A percentile compares a stretch with the other conserved stretches of the same genome.
Conservation (phyloP, 2,329 filamentous ascomycete species). For the Achaetomium macrosporum region DNA sequence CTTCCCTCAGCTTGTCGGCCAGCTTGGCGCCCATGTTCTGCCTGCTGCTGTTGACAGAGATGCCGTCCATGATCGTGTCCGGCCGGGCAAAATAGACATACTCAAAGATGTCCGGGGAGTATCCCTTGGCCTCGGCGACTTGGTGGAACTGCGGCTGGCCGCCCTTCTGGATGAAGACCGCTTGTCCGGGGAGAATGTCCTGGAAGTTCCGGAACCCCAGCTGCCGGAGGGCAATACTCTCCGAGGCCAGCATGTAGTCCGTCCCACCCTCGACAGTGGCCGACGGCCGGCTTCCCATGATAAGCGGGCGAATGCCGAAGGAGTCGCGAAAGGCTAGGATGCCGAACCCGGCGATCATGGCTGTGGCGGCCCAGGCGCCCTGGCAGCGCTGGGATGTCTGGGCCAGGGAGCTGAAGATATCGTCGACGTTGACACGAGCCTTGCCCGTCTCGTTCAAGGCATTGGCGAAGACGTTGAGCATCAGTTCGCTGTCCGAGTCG, state of each 20-base stretch:
- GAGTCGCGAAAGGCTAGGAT: constrained; percentile 72
- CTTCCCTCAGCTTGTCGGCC: constrained; percentile 63
- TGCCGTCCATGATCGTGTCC: constrained; percentile 78
- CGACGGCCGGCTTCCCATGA: constrained; percentile 68
- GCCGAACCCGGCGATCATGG: constrained; percentile 79
- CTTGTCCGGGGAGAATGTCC: constrained; percentile 77
- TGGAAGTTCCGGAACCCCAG: constrained; percentile 71
- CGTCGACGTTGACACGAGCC: constrained; percentile 72
- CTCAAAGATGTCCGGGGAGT: constrained; percentile 83
- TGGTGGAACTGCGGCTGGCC: constrained; percentile 68
- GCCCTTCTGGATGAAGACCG: constrained; percentile 79
- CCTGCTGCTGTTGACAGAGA: constrained; percentile 76
- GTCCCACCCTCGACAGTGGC: constrained; percentile 53
- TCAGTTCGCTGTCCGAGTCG: constrained; percentile 79
- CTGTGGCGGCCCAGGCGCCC: constrained; percentile 76
- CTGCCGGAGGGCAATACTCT: constrained; percentile 76
- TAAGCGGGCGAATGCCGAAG: constrained; percentile 76
- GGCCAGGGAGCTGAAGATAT: constrained; percentile 68
- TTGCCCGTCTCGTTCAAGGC: constrained; percentile 80
- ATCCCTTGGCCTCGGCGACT: constrained; percentile 60
- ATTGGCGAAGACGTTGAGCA: constrained; percentile 83
- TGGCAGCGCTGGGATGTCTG: constrained; percentile 70
- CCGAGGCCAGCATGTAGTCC: constrained; percentile 89
- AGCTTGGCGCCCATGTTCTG: constrained; percentile 83
- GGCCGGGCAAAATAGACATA: constrained; percentile 83